Evolutionary conservation across 2,329 filamentous ascomycete species (phyloP).

Genomic region (Coniochaeta ligniaria): DNA sequence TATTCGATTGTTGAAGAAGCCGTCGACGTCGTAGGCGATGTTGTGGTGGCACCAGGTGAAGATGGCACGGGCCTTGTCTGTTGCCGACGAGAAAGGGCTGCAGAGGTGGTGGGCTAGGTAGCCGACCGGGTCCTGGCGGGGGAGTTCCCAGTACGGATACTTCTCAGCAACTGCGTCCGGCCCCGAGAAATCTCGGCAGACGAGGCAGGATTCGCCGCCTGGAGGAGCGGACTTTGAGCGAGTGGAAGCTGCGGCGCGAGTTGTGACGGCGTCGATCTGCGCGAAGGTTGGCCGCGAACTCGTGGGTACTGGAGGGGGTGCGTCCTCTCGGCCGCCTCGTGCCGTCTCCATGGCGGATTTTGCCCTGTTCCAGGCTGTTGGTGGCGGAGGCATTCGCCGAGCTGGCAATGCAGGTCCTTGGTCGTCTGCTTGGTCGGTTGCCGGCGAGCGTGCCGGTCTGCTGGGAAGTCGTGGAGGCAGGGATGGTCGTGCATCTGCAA

Average conservation of each 20-base stretch:
- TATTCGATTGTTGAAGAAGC: constrained; percentile 69
- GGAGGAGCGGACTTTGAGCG: constrained; percentile 8
- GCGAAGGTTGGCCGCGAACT: constrained; percentile 42
- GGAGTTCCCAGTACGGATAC: constrained; percentile 67
- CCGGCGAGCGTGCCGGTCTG: constrained; percentile 31
- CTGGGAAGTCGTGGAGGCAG: constrained; percentile 45
- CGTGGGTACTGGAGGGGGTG: constrained; percentile 45
- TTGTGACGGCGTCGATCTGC: constrained; percentile 39
- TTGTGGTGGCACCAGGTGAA: constrained; percentile 97
- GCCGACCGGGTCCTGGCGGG: constrained; percentile 55
- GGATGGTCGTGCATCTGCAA: constrained; percentile 17
- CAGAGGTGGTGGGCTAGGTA: constrained; percentile 76
- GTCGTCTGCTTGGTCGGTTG: constrained; percentile 44
- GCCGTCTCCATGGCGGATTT: constrained; percentile 21
- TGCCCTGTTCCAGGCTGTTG: constrained; percentile 21
- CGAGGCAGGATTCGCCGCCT: constrained; percentile 48
- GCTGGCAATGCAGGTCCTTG: constrained; percentile 38
- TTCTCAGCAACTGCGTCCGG: constrained; percentile 72
- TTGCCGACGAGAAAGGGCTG: constrained; percentile 68
- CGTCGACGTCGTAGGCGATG: constrained; percentile 72
- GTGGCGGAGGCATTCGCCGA: constrained; percentile 31
- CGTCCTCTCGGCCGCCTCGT: constrained; percentile 20
- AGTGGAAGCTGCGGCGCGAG: constrained; percentile 20
- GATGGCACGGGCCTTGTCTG: constrained; percentile 87
- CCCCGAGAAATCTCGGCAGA: constrained; percentile 80